phyloP scores from a whole-genome alignment of 2,329 filamentous ascomycete genomes.

The Bipolaris oryzae region DNA sequence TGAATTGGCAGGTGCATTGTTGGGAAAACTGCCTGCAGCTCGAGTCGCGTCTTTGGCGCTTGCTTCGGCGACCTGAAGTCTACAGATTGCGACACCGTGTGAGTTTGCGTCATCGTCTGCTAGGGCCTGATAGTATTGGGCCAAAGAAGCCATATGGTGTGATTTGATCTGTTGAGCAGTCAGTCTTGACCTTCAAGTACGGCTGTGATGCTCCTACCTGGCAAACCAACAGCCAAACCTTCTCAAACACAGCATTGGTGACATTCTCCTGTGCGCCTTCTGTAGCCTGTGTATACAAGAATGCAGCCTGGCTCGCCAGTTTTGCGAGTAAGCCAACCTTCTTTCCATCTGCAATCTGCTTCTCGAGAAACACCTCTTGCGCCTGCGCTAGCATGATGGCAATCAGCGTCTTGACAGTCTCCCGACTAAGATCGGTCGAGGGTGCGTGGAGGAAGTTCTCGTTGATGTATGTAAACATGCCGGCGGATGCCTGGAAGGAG shows the following conservation, averaged over 20 bases:
- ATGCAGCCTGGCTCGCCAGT: conserved; percentile 86
- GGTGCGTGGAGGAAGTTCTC: conserved; percentile 98
- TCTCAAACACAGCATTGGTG: conserved; percentile 88
- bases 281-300: conserved; percentile 82
- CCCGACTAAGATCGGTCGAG: conserved; percentile 91
- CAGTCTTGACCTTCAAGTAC: conserved; percentile 4
- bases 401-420: conserved; percentile 95
- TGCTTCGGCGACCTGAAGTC: conserved; percentile 80
- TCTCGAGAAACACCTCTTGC: conserved; percentile 97
- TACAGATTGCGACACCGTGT: conserved; percentile 82
- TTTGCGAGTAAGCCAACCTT: conserved; percentile 92
- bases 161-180: conserved; percentile 68
- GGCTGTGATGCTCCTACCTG: conserved; percentile 61
- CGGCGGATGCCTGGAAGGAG: conserved; percentile 95
- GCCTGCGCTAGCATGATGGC: conserved; percentile 92
- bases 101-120: conserved; percentile 88
- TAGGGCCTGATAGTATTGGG: conserved; percentile 91
- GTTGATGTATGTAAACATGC: conserved; percentile 99
- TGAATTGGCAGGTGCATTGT: conserved; percentile 76
- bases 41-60: conserved; percentile 79
- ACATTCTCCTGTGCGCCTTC: conserved; percentile 95
- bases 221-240: conserved; percentile 84
- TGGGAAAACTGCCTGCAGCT: conserved; percentile 79
- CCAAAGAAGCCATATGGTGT: conserved; percentile 79
- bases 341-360: conserved; percentile 90